A percentile compares a stretch with the other conserved stretches of the same genome.
Evolutionary conservation across 2,329 filamentous ascomycete species (phyloP).

Genomic region (Fusarium begoniae): DNA sequence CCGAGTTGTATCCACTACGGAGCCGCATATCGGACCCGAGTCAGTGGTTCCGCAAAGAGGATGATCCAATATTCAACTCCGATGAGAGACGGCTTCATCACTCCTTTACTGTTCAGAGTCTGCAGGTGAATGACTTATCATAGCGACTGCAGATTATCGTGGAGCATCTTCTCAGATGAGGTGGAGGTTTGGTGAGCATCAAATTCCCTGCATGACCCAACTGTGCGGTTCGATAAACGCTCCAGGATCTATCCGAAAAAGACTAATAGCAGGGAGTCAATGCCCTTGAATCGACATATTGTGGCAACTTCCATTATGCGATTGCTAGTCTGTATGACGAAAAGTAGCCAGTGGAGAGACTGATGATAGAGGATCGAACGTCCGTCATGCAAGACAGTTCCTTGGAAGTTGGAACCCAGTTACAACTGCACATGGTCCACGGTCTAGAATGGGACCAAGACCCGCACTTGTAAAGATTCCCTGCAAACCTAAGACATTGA

Average conservation of each 20-base stretch:
- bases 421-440: not conserved
- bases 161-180: not conserved
- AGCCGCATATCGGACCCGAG: conserved; percentile 16
- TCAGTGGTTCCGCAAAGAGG: not conserved
- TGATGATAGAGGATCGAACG: not conserved
- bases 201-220: not conserved
- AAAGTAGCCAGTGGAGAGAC: not conserved
- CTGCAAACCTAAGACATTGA: not conserved
- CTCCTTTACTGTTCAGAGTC: fast-evolving
- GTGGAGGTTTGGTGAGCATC: not conserved
- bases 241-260: not conserved
- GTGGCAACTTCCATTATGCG: not conserved
- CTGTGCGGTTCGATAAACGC: not conserved
- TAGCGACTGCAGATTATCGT: not conserved
- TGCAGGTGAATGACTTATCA: not conserved
- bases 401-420: not conserved
- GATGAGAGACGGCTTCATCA: not conserved
- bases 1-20: conserved; percentile 8
- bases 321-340: not conserved
- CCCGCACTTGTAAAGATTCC: not conserved
- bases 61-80: not conserved
- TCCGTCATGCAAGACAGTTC: not conserved
- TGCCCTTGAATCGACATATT: not conserved
- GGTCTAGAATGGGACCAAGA: not conserved
- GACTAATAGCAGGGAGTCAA: not conserved